Percentiles rank a stretch among this genome's conserved stretches.
phyloP scores from a whole-genome alignment of 2,329 filamentous ascomycete species.

The Fusarium decemcellulare region DNA sequence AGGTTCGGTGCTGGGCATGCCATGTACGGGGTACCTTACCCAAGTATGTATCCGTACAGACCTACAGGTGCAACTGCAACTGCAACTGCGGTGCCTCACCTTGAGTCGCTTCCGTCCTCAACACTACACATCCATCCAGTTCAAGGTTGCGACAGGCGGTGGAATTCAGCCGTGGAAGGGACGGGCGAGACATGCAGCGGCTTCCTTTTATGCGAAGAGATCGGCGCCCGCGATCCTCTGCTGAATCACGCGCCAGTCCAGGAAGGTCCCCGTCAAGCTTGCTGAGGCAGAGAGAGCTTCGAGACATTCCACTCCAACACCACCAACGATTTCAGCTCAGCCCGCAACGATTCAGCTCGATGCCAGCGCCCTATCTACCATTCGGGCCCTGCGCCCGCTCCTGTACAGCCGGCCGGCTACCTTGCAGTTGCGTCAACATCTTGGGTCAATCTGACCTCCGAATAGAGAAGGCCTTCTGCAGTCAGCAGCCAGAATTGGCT shows the following conservation, averaged over 20 bases:
- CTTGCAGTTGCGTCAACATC: slow-evolving; percentile 7
- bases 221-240: slow-evolving; percentile 17
- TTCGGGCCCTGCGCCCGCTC: not conserved
- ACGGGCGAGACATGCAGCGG: slow-evolving; percentile 7
- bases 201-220: slow-evolving; percentile 15
- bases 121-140: not conserved
- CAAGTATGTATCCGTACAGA: too few species aligned
- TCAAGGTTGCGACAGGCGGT: slow-evolving; percentile 2
- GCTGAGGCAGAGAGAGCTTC: slow-evolving; percentile 9
- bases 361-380: not conserved
- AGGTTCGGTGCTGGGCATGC: not conserved
- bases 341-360: not conserved
- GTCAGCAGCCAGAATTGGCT: slow-evolving; percentile 18
- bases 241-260: slow-evolving; percentile 32
- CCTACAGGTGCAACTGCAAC: too few species aligned
- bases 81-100: too few species aligned
- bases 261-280: slow-evolving; percentile 18
- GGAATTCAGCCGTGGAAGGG: slow-evolving; percentile 9
- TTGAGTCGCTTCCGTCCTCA: not conserved
- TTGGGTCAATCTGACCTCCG: not conserved
- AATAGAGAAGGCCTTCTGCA: not conserved
- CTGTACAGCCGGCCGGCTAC: slow-evolving; percentile 10
- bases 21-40: not conserved
- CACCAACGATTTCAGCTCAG: not conserved
- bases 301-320: slow-evolving; percentile 20